A percentile compares a stretch with the other conserved stretches of the same genome.
Conservation (phyloP, 768 basidiomycete genomes). For the Panellus pusillus region DNA sequence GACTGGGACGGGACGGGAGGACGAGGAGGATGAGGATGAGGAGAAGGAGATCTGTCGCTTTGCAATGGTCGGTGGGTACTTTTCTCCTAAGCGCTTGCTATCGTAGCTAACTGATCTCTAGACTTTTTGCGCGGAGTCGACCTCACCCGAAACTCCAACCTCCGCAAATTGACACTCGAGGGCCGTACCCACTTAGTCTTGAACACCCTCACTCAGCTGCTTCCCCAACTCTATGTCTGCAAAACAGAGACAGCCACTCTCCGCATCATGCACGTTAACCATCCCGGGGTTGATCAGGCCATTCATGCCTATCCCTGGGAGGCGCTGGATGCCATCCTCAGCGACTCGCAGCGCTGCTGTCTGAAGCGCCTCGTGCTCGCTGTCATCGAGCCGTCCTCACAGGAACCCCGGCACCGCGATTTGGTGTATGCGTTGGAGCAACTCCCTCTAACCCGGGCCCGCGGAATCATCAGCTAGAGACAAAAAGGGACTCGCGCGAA, state of each 20-base stretch:
- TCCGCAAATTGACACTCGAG: conserved; percentile 8
- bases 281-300: background rate
- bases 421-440: background rate
- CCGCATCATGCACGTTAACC: too few species aligned
- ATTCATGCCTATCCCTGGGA: conserved; percentile 1
- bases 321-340: conserved; percentile 1
- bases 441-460: background rate
- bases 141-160: conserved; percentile 7
- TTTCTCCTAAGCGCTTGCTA: too few species aligned
- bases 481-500: too few species aligned
- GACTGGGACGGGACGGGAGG: too few species aligned
- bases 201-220: background rate
- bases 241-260: background rate
- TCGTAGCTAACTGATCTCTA: background rate
- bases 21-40: too few species aligned
- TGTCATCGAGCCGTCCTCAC: conserved; percentile 3
- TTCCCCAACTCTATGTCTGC: conserved; percentile 7
- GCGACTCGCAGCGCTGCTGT: background rate
- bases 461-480: conserved; percentile 2
- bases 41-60: too few species aligned
- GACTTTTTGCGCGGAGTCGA: too few species aligned
- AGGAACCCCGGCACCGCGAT: background rate
- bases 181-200: background rate
- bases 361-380: background rate
- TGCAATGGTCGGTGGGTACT: too few species aligned